Percentiles rank a stretch among this genome's conserved stretches.
Conservation (phyloP, 148 eudicot species). For the Persicaria maculosa region DNA sequence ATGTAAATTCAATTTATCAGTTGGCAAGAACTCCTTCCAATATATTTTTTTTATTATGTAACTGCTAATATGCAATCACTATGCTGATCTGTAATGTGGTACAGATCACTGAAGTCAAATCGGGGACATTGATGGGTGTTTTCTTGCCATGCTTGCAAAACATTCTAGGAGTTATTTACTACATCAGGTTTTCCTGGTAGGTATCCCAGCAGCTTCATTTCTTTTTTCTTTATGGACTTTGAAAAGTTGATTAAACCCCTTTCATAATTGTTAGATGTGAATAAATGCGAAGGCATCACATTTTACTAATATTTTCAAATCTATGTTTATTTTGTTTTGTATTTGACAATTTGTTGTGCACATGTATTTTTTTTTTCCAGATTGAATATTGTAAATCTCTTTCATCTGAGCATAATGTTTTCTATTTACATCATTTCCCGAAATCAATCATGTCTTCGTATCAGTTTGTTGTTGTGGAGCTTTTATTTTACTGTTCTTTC, state of each 20-base stretch:
- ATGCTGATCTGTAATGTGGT: conserved; percentile 16
- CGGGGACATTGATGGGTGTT: conserved; percentile 96
- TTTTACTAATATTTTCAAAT: not conserved
- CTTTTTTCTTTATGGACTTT: not conserved
- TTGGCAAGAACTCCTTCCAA: not conserved
- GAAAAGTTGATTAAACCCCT: not conserved
- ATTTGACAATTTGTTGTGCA: not conserved
- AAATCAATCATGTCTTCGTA: too few relatives aligned
- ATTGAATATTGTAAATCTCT: too few relatives aligned
- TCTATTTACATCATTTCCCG: too few relatives aligned
- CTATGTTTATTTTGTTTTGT: not conserved
- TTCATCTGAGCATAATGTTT: too few relatives aligned
- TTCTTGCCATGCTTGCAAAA: conserved; percentile 96
- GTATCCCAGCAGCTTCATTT: not conserved
- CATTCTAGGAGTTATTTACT: conserved; percentile 93
- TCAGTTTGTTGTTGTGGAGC: too few relatives aligned
- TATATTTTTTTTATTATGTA: not conserved
- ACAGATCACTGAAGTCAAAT: conserved; percentile 55
- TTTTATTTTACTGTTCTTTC: not conserved
- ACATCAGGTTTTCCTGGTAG: conserved; percentile 93
- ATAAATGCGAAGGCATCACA: not conserved
- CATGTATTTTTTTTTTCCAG: too few relatives aligned
- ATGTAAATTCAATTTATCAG: not conserved
- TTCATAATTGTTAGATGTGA: not conserved
- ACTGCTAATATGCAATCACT: not conserved